Conservation (phyloP, 1,284 basidiomycete genomes). For the Rhizoctonia solani region DNA sequence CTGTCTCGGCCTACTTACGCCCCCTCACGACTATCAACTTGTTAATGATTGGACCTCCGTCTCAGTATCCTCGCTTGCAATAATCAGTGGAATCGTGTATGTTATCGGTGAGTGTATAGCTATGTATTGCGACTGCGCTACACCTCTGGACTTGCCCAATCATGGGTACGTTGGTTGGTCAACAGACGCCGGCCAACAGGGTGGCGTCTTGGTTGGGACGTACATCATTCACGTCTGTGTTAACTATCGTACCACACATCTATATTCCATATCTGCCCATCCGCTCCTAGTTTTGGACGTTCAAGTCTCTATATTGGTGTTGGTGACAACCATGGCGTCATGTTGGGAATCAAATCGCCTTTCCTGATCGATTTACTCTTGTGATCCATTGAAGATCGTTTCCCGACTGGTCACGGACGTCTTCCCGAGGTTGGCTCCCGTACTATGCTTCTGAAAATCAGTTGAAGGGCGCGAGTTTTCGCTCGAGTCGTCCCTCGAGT, state of each 20-base stretch:
- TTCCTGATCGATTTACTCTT: neutral
- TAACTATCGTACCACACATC: neutral
- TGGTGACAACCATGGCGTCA: constrained; percentile 30
- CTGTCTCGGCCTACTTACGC: constrained; percentile 16
- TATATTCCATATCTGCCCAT: neutral
- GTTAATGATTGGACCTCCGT: constrained; percentile 25
- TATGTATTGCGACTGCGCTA: neutral
- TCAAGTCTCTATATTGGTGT: constrained; percentile 1
- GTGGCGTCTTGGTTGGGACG: constrained; percentile 8
- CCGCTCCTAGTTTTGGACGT: neutral
- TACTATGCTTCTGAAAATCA: neutral
- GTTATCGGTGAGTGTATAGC: constrained; percentile 3
- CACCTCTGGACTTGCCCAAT: neutral
- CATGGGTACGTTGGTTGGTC: neutral
- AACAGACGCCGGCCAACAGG: constrained; percentile 6
- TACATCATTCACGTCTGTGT: constrained; percentile 2
- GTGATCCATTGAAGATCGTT: constrained; percentile 1
- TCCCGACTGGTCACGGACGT: neutral
- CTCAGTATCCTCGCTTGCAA: neutral
- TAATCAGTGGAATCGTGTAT: neutral
- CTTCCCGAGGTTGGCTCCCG: neutral
- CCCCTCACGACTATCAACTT: constrained; percentile 30
- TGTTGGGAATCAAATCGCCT: constrained; percentile 13
- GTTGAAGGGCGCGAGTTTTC: no score
- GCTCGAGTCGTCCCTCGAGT: no score